These are phyloP conservation scores for Geotrichum europaeum DNA, from an alignment of 1,139 yeast species.

Conservation along the genomic window DNA sequence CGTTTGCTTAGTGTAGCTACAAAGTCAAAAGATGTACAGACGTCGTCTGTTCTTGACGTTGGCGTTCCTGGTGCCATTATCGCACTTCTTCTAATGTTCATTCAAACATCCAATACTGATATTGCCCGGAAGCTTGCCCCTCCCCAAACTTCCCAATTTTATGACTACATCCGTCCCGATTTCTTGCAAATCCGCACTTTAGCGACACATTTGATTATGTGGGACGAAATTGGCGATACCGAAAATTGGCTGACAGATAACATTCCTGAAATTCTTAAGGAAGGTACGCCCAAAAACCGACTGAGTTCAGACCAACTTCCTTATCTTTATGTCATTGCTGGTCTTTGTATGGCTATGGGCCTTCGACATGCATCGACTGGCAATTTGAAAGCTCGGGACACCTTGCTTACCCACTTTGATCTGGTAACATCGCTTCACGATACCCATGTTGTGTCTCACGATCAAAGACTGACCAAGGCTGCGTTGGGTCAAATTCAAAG, in stretches of 20 bases:
- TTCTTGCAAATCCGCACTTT: constrained; percentile 62
- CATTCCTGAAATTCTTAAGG: constrained; percentile 42
- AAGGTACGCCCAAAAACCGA: constrained; percentile 22
- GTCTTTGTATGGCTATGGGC: constrained; percentile 70
- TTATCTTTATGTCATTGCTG: constrained; percentile 65
- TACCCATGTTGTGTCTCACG: constrained; percentile 45
- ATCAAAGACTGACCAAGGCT: constrained; percentile 52
- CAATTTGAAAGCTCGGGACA: constrained; percentile 48
- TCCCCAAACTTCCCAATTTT: constrained; percentile 55
- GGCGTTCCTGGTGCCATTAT: constrained; percentile 76
- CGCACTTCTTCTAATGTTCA: constrained; percentile 68
- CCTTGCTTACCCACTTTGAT: constrained; percentile 60
- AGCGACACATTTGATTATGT: constrained; percentile 66
- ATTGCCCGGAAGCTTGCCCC: constrained; percentile 61
- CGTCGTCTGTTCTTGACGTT: constrained; percentile 58
- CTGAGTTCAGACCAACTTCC: constrained; percentile 62
- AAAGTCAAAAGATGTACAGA: constrained; percentile 63
- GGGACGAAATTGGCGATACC: constrained; percentile 57
- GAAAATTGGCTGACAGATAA: constrained; percentile 57
- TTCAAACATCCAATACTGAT: constrained; percentile 56
- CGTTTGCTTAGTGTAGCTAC: constrained; percentile 55
- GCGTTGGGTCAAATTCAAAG: constrained; percentile 56
- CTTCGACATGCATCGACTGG: constrained; percentile 71
- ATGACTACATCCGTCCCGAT: constrained; percentile 80
- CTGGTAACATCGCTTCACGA: constrained; percentile 50